phyloP scores from a whole-genome alignment of 1,284 basidiomycete genomes.

The Macrocybe sp. region DNA sequence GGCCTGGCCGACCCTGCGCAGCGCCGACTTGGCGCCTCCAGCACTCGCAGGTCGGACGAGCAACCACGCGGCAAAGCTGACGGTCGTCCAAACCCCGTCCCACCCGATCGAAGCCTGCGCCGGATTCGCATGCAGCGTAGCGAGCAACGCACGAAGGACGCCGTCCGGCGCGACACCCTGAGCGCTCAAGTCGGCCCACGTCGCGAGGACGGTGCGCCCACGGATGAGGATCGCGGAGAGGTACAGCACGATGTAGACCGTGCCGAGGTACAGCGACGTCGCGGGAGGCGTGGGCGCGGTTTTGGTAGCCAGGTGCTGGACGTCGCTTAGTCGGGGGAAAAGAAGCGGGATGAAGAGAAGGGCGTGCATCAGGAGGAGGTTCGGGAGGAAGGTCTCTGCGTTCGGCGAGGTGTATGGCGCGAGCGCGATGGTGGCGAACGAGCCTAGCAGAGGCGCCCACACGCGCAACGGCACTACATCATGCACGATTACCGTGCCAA shows the following conservation, averaged over 20 bases:
- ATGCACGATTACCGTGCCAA: not conserved
- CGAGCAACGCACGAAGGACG: conserved; percentile 3
- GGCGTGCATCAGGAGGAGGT: conserved; percentile 61
- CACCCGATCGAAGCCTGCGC: conserved; percentile 64
- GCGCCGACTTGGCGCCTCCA: too few relatives aligned
- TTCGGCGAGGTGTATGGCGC: conserved; percentile 42
- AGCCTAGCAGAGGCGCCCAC: conserved; percentile 42
- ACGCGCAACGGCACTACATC: conserved; percentile 22
- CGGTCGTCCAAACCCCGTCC: conserved; percentile 59
- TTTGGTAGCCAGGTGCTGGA: not conserved
- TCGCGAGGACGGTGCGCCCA: conserved; percentile 26
- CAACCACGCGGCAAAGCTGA: conserved; percentile 35
- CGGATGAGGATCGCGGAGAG: conserved; percentile 34
- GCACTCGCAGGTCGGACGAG: too few relatives aligned
- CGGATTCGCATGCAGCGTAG: conserved; percentile 47
- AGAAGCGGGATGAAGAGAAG: conserved; percentile 52
- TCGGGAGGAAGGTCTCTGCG: conserved; percentile 46
- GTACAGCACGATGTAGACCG: conserved; percentile 37
- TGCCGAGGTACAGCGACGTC: conserved; percentile 17
- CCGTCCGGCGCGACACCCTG: not conserved
- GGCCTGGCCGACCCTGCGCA: too few relatives aligned
- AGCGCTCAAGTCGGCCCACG: not conserved
- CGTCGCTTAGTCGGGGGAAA: conserved; percentile 4
- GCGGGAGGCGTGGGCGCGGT: not conserved
- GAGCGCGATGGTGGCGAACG: conserved; percentile 43